Conservation (phyloP, 169 alveolate species). For the Eimeria tenella region DNA sequence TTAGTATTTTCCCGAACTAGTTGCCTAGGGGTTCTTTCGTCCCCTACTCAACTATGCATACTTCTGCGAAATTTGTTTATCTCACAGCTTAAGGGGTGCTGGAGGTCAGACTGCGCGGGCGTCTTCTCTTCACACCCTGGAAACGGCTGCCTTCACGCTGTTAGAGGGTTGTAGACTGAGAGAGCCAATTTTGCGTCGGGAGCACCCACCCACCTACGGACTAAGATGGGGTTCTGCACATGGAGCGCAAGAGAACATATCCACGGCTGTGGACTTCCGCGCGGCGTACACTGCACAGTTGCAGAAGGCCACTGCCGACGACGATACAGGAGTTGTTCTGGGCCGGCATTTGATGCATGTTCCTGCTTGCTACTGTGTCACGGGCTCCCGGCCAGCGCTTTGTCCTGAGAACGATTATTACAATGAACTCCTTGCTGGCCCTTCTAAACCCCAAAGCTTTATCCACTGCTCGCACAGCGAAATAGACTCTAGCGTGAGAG, state of each 20-base stretch:
- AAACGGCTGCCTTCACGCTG: slow-evolving; percentile 14
- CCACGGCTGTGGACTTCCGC: slow-evolving; percentile 43
- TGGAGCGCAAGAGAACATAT: not conserved
- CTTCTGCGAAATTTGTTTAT: no score
- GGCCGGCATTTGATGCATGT: slow-evolving; percentile 24
- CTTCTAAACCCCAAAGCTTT: not conserved
- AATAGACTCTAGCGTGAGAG: not conserved
- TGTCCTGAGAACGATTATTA: slow-evolving; percentile 23
- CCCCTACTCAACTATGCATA: no score
- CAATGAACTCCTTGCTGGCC: slow-evolving; percentile 9
- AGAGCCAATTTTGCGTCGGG: slow-evolving; percentile 25
- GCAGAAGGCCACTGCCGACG: slow-evolving; percentile 51
- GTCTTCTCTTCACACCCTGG: slow-evolving; percentile 25
- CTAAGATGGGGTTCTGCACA: not conserved
- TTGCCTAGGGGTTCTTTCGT: no score
- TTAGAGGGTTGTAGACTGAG: slow-evolving; percentile 2
- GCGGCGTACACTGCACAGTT: slow-evolving; percentile 48
- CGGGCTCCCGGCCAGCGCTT: slow-evolving; percentile 17
- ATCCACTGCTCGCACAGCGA: not conserved
- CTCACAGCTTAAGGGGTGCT: slow-evolving; percentile 58
- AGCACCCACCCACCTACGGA: slow-evolving; percentile 20
- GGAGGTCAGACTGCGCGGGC: slow-evolving; percentile 61
- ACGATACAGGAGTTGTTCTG: not conserved
- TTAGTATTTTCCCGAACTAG: no score
- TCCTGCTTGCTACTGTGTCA: slow-evolving; percentile 18